Conservation (phyloP, 331 rosid genomes). For the Malus hybrid region DNA sequence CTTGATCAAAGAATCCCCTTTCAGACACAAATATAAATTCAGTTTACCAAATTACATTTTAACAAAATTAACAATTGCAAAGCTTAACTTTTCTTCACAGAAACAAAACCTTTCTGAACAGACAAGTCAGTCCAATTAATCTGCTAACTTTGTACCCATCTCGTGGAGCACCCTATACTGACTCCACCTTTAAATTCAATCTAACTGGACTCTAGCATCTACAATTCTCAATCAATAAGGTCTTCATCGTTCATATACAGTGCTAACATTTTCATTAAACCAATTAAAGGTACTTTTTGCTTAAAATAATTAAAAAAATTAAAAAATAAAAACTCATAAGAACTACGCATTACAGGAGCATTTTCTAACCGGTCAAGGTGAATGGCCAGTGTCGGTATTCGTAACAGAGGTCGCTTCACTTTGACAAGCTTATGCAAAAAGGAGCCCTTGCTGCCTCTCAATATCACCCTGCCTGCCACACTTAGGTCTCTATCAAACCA, state of each 20-base stretch:
- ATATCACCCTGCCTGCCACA: conserved; percentile 88
- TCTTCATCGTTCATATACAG: background rate
- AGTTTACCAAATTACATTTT: too few species aligned
- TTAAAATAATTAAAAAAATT: too few species aligned
- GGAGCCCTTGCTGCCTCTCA: conserved; percentile 38
- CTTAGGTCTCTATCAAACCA: conserved; percentile 98
- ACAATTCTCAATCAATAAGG: background rate
- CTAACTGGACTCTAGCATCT: background rate
- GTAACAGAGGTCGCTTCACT: conserved; percentile 71
- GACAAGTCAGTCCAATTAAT: background rate
- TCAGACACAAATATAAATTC: too few species aligned
- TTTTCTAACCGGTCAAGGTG: conserved; percentile 82
- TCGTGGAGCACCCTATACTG: too few species aligned
- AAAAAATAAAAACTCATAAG: background rate
- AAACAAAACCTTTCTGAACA: background rate
- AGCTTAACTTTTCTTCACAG: too few species aligned
- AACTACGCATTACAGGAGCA: background rate
- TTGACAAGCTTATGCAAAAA: conserved; percentile 82
- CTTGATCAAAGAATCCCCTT: too few species aligned
- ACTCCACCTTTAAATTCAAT: background rate
- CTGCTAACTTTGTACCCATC: background rate
- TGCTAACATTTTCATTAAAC: background rate
- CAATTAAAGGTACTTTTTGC: background rate
- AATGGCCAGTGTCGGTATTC: conserved; percentile 94
- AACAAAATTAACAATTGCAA: too few species aligned